These are phyloP conservation scores for Pichia sp. DNA, from an alignment of 1,139 yeast genomes.

Conservation along the genomic window DNA sequence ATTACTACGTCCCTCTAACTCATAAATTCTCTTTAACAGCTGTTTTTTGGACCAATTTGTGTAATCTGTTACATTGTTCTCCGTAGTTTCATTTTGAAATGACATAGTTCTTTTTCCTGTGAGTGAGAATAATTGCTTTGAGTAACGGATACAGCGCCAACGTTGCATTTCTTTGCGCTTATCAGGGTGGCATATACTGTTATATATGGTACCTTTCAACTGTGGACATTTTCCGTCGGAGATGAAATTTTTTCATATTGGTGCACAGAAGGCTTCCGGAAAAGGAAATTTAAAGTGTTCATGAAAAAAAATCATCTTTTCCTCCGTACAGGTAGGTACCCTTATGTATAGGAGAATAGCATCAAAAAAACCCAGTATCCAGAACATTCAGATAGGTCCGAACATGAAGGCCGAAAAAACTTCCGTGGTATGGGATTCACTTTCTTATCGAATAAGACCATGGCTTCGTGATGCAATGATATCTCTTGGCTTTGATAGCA, in stretches of 20 bases:
- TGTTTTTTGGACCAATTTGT: constrained; percentile 39
- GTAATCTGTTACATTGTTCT: constrained; percentile 13
- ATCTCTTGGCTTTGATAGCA: constrained; percentile 68
- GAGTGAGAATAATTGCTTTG: not conserved
- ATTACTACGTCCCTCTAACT: constrained; percentile 40
- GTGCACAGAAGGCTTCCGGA: constrained; percentile 9
- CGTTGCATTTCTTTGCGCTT: not conserved
- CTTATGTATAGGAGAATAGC: too few relatives aligned
- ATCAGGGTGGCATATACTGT: too few relatives aligned
- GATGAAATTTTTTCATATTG: not conserved
- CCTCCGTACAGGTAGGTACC: too few relatives aligned
- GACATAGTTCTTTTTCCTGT: not conserved
- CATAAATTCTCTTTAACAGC: constrained; percentile 34
- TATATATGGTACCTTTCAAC: too few relatives aligned
- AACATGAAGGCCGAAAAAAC: constrained; percentile 18
- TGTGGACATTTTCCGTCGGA: too few relatives aligned
- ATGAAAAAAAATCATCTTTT: constrained; percentile 11
- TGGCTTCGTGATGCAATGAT: constrained; percentile 60
- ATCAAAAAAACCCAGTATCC: too few relatives aligned
- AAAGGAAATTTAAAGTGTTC: constrained; percentile 7
- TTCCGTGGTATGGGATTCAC: constrained; percentile 26
- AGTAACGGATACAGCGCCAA: not conserved
- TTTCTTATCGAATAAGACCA: constrained; percentile 34
- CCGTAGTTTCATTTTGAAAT: not conserved
- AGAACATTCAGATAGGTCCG: not conserved